These are phyloP conservation scores for Pleurotus djamor DNA, from an alignment of 768 basidiomycete species.

Conservation along the genomic window DNA sequence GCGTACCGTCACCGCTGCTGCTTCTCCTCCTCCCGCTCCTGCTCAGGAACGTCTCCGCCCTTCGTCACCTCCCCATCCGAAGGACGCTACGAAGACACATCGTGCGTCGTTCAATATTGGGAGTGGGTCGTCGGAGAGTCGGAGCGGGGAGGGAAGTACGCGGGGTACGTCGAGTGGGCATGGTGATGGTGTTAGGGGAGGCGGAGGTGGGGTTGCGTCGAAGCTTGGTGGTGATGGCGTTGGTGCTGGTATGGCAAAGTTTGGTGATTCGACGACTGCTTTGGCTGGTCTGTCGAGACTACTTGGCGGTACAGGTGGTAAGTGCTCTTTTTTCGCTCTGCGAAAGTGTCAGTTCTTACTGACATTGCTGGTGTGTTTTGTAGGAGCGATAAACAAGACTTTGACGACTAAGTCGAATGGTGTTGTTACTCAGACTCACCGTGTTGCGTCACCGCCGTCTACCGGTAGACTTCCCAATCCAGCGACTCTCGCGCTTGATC, in stretches of 20 bases:
- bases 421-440: not conserved
- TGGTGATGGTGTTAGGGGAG: slow-evolving; percentile 9
- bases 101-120: slow-evolving; percentile 4
- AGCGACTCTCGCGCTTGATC: slow-evolving; percentile 4
- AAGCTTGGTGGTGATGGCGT: no score
- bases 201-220: not conserved
- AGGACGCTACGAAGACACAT: not conserved
- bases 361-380: no score
- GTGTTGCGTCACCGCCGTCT: not conserved
- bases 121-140: slow-evolving; percentile 7
- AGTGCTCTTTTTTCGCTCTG: no score
- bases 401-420: not conserved
- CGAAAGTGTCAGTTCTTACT: no score
- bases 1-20: not conserved
- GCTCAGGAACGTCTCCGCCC: not conserved
- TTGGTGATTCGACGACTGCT: no score
- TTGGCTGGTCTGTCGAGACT: no score
- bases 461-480: not conserved
- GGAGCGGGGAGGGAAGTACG: slow-evolving; percentile 13
- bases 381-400: not conserved
- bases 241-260: no score
- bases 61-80: not conserved
- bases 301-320: no score
- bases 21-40: not conserved
- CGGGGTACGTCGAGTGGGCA: slow-evolving; percentile 5